Percentiles rank a stretch among this genome's conserved stretches.
Evolutionary conservation across 2,329 filamentous ascomycete species (phyloP).

Genomic region (Penicillium vulpinum): DNA sequence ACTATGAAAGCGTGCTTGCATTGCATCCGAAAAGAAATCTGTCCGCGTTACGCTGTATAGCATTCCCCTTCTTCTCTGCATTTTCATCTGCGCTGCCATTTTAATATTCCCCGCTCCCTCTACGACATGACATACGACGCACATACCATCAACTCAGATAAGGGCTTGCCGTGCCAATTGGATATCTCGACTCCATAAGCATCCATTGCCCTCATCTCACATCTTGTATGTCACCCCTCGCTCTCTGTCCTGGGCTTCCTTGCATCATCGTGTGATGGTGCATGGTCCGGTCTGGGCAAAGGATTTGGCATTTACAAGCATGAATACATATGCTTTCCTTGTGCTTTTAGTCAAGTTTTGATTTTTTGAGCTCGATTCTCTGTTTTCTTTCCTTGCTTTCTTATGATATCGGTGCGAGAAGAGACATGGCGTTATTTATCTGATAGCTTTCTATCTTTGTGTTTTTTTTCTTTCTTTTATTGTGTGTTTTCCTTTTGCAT

Average conservation of each 20-base stretch:
- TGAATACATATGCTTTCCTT: constrained; percentile 17
- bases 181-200: neutral
- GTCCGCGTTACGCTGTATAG: constrained; percentile 18
- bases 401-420: constrained; percentile 23
- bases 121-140: constrained; percentile 19
- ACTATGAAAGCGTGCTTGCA: constrained; percentile 10
- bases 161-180: neutral
- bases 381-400: constrained; percentile 9
- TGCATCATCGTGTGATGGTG: neutral
- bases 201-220: neutral
- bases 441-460: constrained; percentile 7
- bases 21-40: constrained; percentile 1
- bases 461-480: constrained; percentile 1
- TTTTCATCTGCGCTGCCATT: neutral
- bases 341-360: constrained; percentile 4
- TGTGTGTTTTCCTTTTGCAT: constrained; percentile 7
- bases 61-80: constrained; percentile 4
- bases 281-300: neutral
- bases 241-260: neutral
- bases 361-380: constrained; percentile 1
- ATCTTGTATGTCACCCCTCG: neutral
- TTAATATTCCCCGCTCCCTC: constrained; percentile 1
- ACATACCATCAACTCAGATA: constrained; percentile 19
- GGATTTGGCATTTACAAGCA: constrained; percentile 12
- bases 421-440: constrained; percentile 10